A percentile compares a stretch with the other conserved stretches of the same genome.
Evolutionary conservation across 768 basidiomycete genomes (phyloP).

Genomic region (Kwoniella shandongensis): DNA sequence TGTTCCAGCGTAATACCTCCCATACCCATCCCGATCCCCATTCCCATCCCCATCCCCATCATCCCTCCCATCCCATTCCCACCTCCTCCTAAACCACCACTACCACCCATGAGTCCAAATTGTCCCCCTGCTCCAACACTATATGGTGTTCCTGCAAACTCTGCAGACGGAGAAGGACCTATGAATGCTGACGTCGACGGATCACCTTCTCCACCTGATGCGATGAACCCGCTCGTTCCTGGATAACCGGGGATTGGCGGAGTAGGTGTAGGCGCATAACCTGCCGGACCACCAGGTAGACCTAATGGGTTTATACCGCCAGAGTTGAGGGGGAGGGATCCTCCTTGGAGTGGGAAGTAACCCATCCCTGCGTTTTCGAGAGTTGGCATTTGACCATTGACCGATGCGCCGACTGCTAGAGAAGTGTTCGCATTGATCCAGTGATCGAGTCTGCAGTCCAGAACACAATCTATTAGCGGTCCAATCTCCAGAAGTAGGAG

Average conservation of each 20-base stretch:
- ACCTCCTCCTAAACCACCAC: not conserved
- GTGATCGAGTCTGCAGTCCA: slow-evolving; percentile 42
- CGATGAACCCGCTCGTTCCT: not conserved
- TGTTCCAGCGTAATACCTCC: slow-evolving; percentile 17
- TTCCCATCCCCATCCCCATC: slow-evolving; percentile 1
- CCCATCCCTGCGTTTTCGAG: slow-evolving; percentile 24
- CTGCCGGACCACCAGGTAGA: slow-evolving; percentile 6
- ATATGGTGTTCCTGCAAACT: no score
- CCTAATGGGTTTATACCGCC: slow-evolving; percentile 6
- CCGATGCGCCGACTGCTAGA: slow-evolving; percentile 40
- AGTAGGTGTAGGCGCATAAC: slow-evolving; percentile 10
- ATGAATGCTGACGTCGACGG: slow-evolving; percentile 8
- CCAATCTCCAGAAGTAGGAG: not conserved
- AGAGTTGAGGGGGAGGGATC: no score
- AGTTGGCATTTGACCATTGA: slow-evolving; percentile 26
- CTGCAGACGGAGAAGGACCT: no score
- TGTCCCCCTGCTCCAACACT: not conserved
- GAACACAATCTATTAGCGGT: slow-evolving; percentile 5
- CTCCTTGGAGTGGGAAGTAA: slow-evolving; percentile 15
- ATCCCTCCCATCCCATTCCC: not conserved
- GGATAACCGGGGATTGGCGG: not conserved
- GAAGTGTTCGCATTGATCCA: slow-evolving; percentile 51
- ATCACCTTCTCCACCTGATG: slow-evolving; percentile 12
- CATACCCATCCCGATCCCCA: slow-evolving; percentile 1
- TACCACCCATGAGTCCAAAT: slow-evolving; percentile 18